A percentile compares a stretch with the other conserved stretches of the same genome.
These are phyloP conservation scores for Neoboletus magnificus DNA, from an alignment of 768 basidiomycete species.

Conservation along the genomic window DNA sequence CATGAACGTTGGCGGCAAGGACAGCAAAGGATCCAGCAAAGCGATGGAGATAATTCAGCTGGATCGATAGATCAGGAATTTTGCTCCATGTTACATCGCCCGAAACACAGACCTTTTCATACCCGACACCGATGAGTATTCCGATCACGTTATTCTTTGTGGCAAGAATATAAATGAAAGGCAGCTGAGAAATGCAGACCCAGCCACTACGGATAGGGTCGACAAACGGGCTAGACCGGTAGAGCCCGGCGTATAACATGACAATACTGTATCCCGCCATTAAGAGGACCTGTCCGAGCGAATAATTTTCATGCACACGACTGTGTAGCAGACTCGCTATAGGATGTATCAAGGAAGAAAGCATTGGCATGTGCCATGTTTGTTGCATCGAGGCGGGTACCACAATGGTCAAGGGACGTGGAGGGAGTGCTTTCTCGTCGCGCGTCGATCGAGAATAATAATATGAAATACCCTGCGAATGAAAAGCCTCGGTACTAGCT, in stretches of 20 bases:
- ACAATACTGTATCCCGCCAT: constrained; percentile 44
- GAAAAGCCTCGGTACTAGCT: constrained; percentile 7
- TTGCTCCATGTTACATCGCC: background rate
- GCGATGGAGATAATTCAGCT: constrained; percentile 78
- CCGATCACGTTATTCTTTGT: constrained; percentile 70
- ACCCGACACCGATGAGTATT: constrained; percentile 55
- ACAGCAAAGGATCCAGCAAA: constrained; percentile 57
- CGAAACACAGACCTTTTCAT: constrained; percentile 52
- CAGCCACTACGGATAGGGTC: constrained; percentile 49
- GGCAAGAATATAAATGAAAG: constrained; percentile 58
- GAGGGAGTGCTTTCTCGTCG: constrained; percentile 16
- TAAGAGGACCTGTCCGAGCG: constrained; percentile 47
- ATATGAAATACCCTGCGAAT: constrained; percentile 1
- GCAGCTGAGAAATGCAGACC: constrained; percentile 57
- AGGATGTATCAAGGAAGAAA: constrained; percentile 42
- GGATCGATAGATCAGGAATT: background rate
- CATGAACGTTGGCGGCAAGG: constrained; percentile 56
- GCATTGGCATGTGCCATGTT: constrained; percentile 33
- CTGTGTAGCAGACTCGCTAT: constrained; percentile 41
- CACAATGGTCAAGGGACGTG: constrained; percentile 7
- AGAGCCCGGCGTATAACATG: constrained; percentile 47
- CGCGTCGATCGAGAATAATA: background rate
- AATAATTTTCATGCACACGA: constrained; percentile 47
- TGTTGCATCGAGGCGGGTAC: background rate
- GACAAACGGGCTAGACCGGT: constrained; percentile 48